phyloP scores from a whole-genome alignment of 108 stramenopile species.

The Nitzschia putrida region DNA sequence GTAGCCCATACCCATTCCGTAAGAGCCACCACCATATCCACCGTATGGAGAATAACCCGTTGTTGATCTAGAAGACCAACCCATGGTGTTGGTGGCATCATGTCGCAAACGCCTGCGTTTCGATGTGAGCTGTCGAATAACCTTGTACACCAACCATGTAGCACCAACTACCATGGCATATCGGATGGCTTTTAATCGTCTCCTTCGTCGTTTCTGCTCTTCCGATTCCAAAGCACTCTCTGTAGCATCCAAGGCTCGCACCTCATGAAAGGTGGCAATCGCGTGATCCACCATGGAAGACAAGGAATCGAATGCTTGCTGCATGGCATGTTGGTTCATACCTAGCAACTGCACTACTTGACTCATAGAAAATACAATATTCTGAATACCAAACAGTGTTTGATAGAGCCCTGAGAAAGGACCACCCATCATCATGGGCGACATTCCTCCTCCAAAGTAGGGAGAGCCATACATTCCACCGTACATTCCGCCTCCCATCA shows the following conservation, averaged over 20 bases:
- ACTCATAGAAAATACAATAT: constrained; percentile 73
- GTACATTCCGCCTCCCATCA: constrained; percentile 14
- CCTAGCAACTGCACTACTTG: constrained; percentile 84
- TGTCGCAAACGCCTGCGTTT: constrained; percentile 17
- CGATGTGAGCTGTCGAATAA: constrained; percentile 46
- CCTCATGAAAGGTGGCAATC: constrained; percentile 56
- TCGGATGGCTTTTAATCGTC: constrained; percentile 70
- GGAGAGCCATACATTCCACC: constrained; percentile 46
- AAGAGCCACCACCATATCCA: background rate
- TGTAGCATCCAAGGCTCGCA: constrained; percentile 50
- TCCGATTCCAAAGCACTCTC: constrained; percentile 35
- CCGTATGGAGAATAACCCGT: background rate
- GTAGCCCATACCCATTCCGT: background rate
- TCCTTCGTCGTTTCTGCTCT: constrained; percentile 42
- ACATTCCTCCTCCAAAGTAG: constrained; percentile 48
- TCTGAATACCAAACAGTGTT: constrained; percentile 75
- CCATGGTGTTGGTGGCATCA: background rate
- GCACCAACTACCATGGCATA: constrained; percentile 62
- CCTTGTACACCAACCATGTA: constrained; percentile 58
- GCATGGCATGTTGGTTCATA: constrained; percentile 80
- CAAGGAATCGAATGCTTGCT: constrained; percentile 65
- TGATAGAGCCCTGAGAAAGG: constrained; percentile 67
- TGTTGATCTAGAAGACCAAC: background rate
- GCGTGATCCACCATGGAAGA: constrained; percentile 77
- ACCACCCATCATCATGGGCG: constrained; percentile 27